These are phyloP conservation scores for Saprolegnia diclina DNA, from an alignment of 352 stramenopile species.

Conservation along the genomic window DNA sequence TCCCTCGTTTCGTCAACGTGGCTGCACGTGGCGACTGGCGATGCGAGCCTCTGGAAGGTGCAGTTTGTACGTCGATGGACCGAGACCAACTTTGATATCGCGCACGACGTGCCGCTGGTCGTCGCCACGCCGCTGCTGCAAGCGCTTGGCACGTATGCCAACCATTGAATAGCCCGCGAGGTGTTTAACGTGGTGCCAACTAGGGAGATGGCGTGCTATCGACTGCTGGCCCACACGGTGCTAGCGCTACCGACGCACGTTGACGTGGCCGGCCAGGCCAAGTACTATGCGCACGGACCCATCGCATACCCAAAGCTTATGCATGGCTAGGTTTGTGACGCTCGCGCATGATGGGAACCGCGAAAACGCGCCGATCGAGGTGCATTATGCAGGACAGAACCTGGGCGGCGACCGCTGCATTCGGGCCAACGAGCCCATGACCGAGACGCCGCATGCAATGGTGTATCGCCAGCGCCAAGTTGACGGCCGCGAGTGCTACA, in stretches of 20 bases:
- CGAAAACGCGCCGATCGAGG: not conserved
- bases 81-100: not conserved
- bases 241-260: not conserved
- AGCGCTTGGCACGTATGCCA: not conserved
- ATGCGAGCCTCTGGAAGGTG: constrained; percentile 4
- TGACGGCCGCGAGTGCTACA: constrained; percentile 8
- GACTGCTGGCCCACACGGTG: constrained; percentile 3
- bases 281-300: not conserved
- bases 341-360: not conserved
- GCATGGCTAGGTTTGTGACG: constrained; percentile 1
- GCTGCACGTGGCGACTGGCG: not conserved
- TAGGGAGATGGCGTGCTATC: constrained; percentile 15
- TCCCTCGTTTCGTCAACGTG: not conserved
- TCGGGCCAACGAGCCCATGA: constrained; percentile 58
- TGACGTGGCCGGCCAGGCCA: not conserved
- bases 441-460: constrained; percentile 5
- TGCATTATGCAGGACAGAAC: not conserved
- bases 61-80: constrained; percentile 15
- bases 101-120: not conserved
- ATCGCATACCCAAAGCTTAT: not conserved
- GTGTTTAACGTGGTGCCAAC: not conserved
- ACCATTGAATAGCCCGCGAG: not conserved
- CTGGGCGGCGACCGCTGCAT: constrained; percentile 44
- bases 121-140: not conserved
- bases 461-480: not conserved